Evolutionary conservation across 495 filamentous ascomycete species (phyloP).

Genomic region (Hypoxylon cercidicola): DNA sequence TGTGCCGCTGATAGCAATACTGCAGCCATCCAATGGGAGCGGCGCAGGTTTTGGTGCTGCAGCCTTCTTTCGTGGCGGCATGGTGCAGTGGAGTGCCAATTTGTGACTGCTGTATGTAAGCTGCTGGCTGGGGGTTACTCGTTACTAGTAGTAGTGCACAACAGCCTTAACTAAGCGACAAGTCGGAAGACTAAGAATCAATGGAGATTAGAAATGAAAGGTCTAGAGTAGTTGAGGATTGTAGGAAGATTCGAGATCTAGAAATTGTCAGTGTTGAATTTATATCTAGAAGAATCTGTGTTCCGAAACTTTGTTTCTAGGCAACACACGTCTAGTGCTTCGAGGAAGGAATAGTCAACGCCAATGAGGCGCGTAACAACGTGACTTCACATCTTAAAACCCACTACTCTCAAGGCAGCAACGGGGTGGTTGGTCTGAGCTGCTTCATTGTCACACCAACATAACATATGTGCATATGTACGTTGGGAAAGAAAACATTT

Average conservation of each 20-base stretch:
- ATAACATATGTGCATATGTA: too few species aligned
- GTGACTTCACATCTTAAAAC: slow-evolving; percentile 15
- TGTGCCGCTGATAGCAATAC: slow-evolving; percentile 69
- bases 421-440: not conserved
- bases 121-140: not conserved
- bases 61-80: slow-evolving; percentile 14
- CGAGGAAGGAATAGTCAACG: slow-evolving; percentile 3
- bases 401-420: slow-evolving; percentile 5
- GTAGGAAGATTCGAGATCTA: not conserved
- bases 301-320: slow-evolving; percentile 13
- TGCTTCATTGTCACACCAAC: not conserved
- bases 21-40: slow-evolving; percentile 54
- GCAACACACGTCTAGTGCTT: slow-evolving; percentile 16
- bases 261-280: slow-evolving; percentile 6
- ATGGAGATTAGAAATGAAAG: not conserved
- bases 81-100: not conserved
- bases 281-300: slow-evolving; percentile 12
- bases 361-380: slow-evolving; percentile 23
- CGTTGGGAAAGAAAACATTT: too few species aligned
- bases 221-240: not conserved
- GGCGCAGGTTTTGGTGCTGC: slow-evolving; percentile 28
- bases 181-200: too few species aligned
- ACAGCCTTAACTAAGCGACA: too few species aligned
- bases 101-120: not conserved
- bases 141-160: too few species aligned